Percentiles rank a stretch among this genome's conserved stretches.
Conservation (phyloP, 306 rosid species). For the Vicia sativa region DNA sequence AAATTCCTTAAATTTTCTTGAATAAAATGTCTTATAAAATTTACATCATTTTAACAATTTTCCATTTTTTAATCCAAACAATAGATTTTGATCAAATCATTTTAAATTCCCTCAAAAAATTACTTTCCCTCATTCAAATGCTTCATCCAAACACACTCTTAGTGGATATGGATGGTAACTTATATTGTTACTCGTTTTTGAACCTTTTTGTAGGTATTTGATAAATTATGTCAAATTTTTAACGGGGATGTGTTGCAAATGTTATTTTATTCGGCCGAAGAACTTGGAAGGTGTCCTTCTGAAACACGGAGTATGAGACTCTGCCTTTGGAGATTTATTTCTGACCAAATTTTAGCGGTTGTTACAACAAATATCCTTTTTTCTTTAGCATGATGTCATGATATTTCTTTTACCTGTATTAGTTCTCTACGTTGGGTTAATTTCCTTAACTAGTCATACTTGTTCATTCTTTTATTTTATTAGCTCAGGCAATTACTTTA, state of each 20-base stretch:
- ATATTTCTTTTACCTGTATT: background rate
- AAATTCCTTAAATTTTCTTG: too few species aligned
- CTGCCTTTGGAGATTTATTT: slow-evolving; percentile 78
- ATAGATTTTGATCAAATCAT: too few species aligned
- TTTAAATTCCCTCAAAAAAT: too few species aligned
- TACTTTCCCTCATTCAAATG: too few species aligned
- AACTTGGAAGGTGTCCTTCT: slow-evolving; percentile 72
- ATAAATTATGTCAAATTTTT: slow-evolving; percentile 91
- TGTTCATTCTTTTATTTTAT: slow-evolving; percentile 83
- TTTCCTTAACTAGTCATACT: slow-evolving; percentile 77
- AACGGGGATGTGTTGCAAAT: slow-evolving; percentile 89
- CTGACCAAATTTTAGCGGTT: slow-evolving; percentile 78
- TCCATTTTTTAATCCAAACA: too few species aligned
- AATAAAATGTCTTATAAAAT: too few species aligned
- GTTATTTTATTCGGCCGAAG: slow-evolving; percentile 84
- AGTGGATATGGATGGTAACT: slow-evolving; percentile 7
- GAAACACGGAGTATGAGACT: slow-evolving; percentile 53
- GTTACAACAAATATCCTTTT: slow-evolving; percentile 80
- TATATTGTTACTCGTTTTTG: slow-evolving; percentile 36
- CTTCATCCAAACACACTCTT: background rate
- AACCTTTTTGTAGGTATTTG: slow-evolving; percentile 77
- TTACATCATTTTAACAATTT: too few species aligned
- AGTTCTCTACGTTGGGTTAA: slow-evolving; percentile 5
- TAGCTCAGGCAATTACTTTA: slow-evolving; percentile 98
- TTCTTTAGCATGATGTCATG: slow-evolving; percentile 15